Evolutionary conservation across 2,329 filamentous ascomycete species (phyloP).

Genomic region (Fusarium pseudograminearum): DNA sequence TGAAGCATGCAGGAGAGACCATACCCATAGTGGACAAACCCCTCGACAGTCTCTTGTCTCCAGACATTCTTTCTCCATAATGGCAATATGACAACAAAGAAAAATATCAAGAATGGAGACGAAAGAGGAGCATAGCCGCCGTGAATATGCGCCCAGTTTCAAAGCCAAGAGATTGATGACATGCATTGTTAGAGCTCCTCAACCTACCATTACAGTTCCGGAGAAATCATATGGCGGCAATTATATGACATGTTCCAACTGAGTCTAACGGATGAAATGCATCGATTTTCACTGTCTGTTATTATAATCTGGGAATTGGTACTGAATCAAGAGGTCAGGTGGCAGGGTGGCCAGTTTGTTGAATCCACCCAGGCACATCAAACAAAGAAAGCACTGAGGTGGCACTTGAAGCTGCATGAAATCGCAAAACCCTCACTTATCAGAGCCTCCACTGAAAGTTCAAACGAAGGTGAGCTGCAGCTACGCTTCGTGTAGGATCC

Average conservation of each 20-base stretch:
- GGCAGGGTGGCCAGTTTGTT: conserved; percentile 4
- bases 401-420: conserved; percentile 20
- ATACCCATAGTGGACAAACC: conserved; percentile 37
- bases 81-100: conserved; percentile 21
- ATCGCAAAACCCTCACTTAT: conserved; percentile 28
- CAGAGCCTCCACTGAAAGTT: conserved; percentile 14
- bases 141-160: conserved; percentile 17
- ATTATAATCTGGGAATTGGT: conserved; percentile 26
- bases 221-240: conserved; percentile 3
- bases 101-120: background rate
- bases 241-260: conserved; percentile 3
- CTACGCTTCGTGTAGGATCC: conserved; percentile 28
- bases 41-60: background rate
- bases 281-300: conserved; percentile 8
- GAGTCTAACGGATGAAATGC: conserved; percentile 1
- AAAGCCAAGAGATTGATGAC: conserved; percentile 13
- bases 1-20: conserved; percentile 18
- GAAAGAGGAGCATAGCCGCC: conserved; percentile 15
- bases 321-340: conserved; percentile 21
- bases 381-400: background rate
- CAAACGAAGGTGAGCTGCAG: conserved; percentile 44
- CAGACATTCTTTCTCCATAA: conserved; percentile 11
- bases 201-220: conserved; percentile 5
- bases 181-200: conserved; percentile 15
- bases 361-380: background rate